Conservation (phyloP, 2,329 filamentous ascomycete genomes). For the Aspergillus sp. region DNA sequence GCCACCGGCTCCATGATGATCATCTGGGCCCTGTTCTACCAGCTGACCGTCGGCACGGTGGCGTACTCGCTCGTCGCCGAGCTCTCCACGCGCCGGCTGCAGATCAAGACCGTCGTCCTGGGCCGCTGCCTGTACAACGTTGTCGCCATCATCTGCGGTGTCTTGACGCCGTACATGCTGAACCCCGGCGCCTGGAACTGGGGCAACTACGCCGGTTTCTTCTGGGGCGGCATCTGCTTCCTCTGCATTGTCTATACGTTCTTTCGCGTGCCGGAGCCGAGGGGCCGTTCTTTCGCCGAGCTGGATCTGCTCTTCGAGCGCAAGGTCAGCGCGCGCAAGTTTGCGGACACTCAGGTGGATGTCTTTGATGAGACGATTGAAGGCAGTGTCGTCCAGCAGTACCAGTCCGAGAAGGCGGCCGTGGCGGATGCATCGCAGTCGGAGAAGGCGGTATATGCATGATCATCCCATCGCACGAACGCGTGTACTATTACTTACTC, state of each 20-base stretch:
- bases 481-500: constrained; percentile 9
- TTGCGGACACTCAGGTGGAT: constrained; percentile 58
- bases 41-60: constrained; percentile 83
- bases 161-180: constrained; percentile 89
- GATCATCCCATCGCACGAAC: background rate
- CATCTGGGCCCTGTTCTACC: constrained; percentile 77
- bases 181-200: constrained; percentile 86
- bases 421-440: constrained; percentile 55
- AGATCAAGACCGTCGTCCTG: constrained; percentile 89
- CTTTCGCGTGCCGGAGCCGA: constrained; percentile 77
- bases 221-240: constrained; percentile 81
- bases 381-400: constrained; percentile 26
- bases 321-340: constrained; percentile 69
- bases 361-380: constrained; percentile 49
- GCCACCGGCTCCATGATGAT: constrained; percentile 87
- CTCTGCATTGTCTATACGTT: constrained; percentile 78
- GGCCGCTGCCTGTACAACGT: constrained; percentile 80
- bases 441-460: constrained; percentile 40
- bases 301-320: constrained; percentile 81
- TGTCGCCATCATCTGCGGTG: constrained; percentile 75
- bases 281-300: constrained; percentile 79
- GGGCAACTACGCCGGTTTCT: constrained; percentile 84
- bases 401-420: constrained; percentile 45
- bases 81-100: constrained; percentile 75
- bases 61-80: constrained; percentile 87